Conservation (phyloP, 2,329 filamentous ascomycete species). For the Tothia fuscella region DNA sequence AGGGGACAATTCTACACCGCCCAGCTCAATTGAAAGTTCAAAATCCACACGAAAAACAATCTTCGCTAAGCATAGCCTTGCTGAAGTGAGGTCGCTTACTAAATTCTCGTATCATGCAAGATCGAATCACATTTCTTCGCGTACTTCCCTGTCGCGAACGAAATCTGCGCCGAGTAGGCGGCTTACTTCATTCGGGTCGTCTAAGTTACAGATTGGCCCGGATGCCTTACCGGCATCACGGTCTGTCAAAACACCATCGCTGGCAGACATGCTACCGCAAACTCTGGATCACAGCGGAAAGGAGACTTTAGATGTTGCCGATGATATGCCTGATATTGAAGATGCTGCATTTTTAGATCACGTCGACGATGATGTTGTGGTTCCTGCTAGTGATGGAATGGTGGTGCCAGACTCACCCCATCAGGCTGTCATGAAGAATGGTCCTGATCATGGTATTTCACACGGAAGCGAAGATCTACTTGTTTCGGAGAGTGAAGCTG, state of each 20-base stretch:
- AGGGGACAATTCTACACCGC: background rate
- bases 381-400: constrained; percentile 10
- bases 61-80: background rate
- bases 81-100: background rate
- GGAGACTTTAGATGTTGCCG: background rate
- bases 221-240: background rate
- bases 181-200: background rate
- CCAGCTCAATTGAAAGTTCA: background rate
- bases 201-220: background rate
- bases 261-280: background rate
- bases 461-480: constrained; percentile 10
- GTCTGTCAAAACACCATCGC: background rate
- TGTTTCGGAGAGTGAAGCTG: constrained; percentile 10
- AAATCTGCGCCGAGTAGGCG: background rate
- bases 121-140: background rate
- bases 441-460: background rate
- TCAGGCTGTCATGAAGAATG: background rate
- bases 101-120: background rate
- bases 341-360: constrained; percentile 2
- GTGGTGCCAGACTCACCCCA: background rate
- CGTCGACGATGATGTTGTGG: constrained; percentile 3
- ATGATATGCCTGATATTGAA: no score
- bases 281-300: background rate
- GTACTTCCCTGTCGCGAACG: background rate
- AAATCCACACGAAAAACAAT: background rate